Evolutionary conservation across 441 rosid genomes (phyloP).

Genomic region (Arabidopsis hybrid): DNA sequence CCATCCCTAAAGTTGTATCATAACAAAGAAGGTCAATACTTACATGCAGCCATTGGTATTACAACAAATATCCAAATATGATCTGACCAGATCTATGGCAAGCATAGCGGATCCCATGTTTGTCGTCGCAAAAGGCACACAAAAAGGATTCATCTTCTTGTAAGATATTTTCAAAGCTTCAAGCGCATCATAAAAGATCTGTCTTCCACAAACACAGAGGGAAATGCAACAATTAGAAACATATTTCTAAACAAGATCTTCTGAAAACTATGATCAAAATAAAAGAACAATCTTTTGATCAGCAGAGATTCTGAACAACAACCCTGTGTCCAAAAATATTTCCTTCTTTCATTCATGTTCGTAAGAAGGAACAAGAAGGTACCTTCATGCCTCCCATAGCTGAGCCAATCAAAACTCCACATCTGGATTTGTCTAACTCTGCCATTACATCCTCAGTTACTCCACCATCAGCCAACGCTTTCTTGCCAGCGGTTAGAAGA

Average conservation of each 20-base stretch:
- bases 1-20: slow-evolving; percentile 74
- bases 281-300: neutral
- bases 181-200: slow-evolving; percentile 91
- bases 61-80: slow-evolving; percentile 23
- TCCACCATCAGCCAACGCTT: slow-evolving; percentile 95
- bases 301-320: slow-evolving; percentile 3
- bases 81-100: slow-evolving; percentile 89
- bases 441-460: slow-evolving; percentile 80
- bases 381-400: slow-evolving; percentile 89
- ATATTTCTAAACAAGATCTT: neutral
- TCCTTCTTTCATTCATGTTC: neutral
- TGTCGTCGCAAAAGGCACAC: slow-evolving; percentile 93
- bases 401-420: slow-evolving; percentile 87
- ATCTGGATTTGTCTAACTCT: slow-evolving; percentile 67
- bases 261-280: neutral
- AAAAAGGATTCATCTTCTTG: slow-evolving; percentile 92
- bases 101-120: slow-evolving; percentile 99
- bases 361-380: slow-evolving; percentile 23
- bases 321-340: neutral
- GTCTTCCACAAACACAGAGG: slow-evolving; percentile 31
- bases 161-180: slow-evolving; percentile 90
- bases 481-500: slow-evolving; percentile 94
- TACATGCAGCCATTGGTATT: slow-evolving; percentile 25
- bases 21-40: slow-evolving; percentile 27
- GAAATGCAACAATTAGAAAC: slow-evolving; percentile 18